Conservation (phyloP, 306 rosid species). For the Rubus idaeus region DNA sequence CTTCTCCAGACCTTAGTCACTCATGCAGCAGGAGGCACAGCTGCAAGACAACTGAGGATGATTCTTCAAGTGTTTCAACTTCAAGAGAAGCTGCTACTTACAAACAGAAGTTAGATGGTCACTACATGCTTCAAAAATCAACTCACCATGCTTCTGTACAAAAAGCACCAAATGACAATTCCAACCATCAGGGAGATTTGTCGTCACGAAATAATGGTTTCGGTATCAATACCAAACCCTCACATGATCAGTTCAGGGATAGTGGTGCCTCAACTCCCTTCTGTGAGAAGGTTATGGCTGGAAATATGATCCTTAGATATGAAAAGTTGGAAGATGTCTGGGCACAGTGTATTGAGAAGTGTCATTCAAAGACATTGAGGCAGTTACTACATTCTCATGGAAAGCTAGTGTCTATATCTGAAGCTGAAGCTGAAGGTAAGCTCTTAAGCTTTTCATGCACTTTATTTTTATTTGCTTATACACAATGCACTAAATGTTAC, state of each 20-base stretch:
- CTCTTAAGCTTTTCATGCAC: conserved; percentile 25
- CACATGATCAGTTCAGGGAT: conserved; percentile 45
- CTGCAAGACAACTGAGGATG: conserved; percentile 72
- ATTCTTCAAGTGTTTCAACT: conserved; percentile 78
- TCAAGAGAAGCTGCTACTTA: conserved; percentile 58
- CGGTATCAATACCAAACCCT: conserved; percentile 47
- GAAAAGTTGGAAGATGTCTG: conserved; percentile 72
- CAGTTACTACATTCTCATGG: conserved; percentile 81
- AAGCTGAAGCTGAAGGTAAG: conserved; percentile 88
- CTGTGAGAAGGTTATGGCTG: conserved; percentile 48
- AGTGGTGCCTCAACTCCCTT: conserved; percentile 58
- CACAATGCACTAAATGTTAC: conserved; percentile 6
- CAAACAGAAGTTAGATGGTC: conserved; percentile 56
- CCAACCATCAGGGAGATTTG: conserved; percentile 42
- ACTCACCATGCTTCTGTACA: conserved; percentile 51
- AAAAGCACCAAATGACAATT: conserved; percentile 42
- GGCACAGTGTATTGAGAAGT: conserved; percentile 73
- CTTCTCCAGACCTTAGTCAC: conserved; percentile 75
- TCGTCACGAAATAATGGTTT: conserved; percentile 44
- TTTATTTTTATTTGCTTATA: conserved; percentile 16
- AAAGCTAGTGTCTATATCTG: conserved; percentile 88
- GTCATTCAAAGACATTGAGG: conserved; percentile 91
- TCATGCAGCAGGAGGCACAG: conserved; percentile 89
- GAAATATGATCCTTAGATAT: conserved; percentile 59
- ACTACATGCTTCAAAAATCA: conserved; percentile 50